Evolutionary conservation across 78 protist species (phyloP), one percentile per base, ranked within the genome.

Genomic region (Goniomonas avonlea): DNA sequence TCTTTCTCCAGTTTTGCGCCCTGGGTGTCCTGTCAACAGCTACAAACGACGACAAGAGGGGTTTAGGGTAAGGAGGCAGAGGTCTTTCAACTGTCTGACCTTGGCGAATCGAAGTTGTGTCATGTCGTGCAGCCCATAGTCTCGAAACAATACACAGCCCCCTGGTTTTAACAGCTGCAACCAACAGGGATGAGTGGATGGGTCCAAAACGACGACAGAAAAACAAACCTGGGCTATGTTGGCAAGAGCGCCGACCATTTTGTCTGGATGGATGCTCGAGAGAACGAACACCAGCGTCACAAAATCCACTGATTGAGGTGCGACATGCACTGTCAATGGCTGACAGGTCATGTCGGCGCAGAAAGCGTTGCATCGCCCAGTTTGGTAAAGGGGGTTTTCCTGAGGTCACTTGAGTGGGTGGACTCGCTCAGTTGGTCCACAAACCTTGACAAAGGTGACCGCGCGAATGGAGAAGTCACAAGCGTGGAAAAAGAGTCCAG

Each of bases 381-480:
- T 35, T 20, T 63, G 47, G 31, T 35, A 63, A 27, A 17, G 47
- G 23, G 11, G 47, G 37, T n/a, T n/a, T 25, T 32, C 23, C 45
- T 63, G 35, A 5, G 37, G 38, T 11, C 5, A 21, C 50, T 38
- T 25, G 29, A 63, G 31, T 21, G 71, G 47, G 15, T 63, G 32
- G 31, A 20, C 47, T 1, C n/a, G n/a, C n/a, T n/a, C n/a, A n/a
- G n/a, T n/a, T n/a, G n/a, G n/a, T n/a, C n/a, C n/a, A n/a, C n/a
- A n/a, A n/a, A n/a, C n/a, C n/a, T n/a, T n/a, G n/a, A n/a, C n/a
- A n/a, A n/a, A n/a, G n/a, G n/a, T n/a, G n/a, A n/a, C n/a, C n/a
- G n/a, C n/a, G n/a, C n/a, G n/a, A n/a, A n/a, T n/a, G n/a, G 71
- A 63, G 31, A 63, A 63, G 43, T 63, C 71, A 43, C 71, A 63